Evolutionary conservation across 2,329 filamentous ascomycete species (phyloP).

Genomic region (Rutstroemia sp.): DNA sequence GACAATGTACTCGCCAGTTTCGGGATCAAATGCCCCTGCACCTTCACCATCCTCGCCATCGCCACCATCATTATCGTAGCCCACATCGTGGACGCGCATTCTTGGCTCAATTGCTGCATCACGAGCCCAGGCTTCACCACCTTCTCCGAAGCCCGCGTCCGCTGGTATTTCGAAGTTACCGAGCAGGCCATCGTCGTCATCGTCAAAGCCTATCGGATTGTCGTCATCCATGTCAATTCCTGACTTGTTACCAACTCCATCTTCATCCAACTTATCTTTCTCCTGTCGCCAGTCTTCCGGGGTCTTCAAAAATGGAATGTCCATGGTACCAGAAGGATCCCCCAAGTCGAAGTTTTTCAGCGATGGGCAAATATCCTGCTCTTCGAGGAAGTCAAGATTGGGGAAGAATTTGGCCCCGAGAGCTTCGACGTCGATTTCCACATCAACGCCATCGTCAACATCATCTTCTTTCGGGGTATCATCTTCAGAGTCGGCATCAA

Average conservation of each 20-base stretch:
- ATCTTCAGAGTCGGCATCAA: slow-evolving; percentile 30
- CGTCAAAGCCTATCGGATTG: slow-evolving; percentile 73
- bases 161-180: slow-evolving; percentile 60
- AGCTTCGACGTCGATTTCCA: slow-evolving; percentile 70
- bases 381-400: slow-evolving; percentile 66
- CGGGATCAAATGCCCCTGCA: slow-evolving; percentile 52
- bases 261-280: slow-evolving; percentile 48
- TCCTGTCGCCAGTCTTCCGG: slow-evolving; percentile 78
- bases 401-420: slow-evolving; percentile 82
- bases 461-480: slow-evolving; percentile 35
- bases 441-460: slow-evolving; percentile 45
- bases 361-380: slow-evolving; percentile 89
- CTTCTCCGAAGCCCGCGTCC: slow-evolving; percentile 86
- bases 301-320: slow-evolving; percentile 87
- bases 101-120: slow-evolving; percentile 83
- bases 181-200: slow-evolving; percentile 63
- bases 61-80: slow-evolving; percentile 45
- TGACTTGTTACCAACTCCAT: slow-evolving; percentile 57
- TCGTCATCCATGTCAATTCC: slow-evolving; percentile 84
- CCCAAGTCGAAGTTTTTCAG: slow-evolving; percentile 91
- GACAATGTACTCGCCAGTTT: slow-evolving; percentile 67
- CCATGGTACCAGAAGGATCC: slow-evolving; percentile 73
- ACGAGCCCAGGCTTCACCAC: slow-evolving; percentile 89
- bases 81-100: slow-evolving; percentile 68
- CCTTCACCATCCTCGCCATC: slow-evolving; percentile 44